Evolutionary conservation across 1,284 basidiomycete genomes (phyloP).

Genomic region (Cryptococcus sp.): DNA sequence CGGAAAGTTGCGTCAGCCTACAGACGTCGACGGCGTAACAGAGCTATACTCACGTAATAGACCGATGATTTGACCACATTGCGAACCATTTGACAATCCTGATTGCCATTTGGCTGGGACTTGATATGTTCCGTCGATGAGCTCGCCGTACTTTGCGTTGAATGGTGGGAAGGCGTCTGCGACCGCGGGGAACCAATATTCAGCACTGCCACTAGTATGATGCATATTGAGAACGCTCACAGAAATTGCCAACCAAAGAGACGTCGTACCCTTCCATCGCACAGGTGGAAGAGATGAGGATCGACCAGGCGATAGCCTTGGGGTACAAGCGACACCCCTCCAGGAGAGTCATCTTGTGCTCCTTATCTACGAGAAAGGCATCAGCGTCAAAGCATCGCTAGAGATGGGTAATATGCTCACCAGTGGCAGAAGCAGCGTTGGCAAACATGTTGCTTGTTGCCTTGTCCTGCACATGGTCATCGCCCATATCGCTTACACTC

Average conservation of each 20-base stretch:
- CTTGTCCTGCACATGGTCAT: constrained; percentile 7
- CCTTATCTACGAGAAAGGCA: constrained; percentile 32
- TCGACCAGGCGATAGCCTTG: constrained; percentile 55
- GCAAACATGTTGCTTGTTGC: constrained; percentile 24
- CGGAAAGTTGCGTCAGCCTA: background rate
- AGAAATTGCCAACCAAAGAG: constrained; percentile 47
- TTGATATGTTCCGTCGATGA: constrained; percentile 47
- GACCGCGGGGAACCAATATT: background rate
- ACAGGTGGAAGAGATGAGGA: constrained; percentile 55
- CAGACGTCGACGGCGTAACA: background rate
- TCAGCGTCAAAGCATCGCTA: background rate
- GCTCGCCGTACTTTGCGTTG: constrained; percentile 46
- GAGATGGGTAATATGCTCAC: constrained; percentile 8
- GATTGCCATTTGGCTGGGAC: constrained; percentile 57
- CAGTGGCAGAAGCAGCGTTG: constrained; percentile 29
- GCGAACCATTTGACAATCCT: constrained; percentile 53
- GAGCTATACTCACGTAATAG: constrained; percentile 33
- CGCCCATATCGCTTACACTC: background rate
- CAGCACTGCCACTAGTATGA: background rate
- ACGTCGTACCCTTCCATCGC: constrained; percentile 58
- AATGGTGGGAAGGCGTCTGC: constrained; percentile 49
- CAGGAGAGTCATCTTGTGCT: constrained; percentile 50
- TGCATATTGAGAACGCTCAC: constrained; percentile 16
- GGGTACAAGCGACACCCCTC: constrained; percentile 53
- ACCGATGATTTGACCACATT: constrained; percentile 54